Conservation (phyloP, 345 rosid genomes). For the Eucalyptus marginata region DNA sequence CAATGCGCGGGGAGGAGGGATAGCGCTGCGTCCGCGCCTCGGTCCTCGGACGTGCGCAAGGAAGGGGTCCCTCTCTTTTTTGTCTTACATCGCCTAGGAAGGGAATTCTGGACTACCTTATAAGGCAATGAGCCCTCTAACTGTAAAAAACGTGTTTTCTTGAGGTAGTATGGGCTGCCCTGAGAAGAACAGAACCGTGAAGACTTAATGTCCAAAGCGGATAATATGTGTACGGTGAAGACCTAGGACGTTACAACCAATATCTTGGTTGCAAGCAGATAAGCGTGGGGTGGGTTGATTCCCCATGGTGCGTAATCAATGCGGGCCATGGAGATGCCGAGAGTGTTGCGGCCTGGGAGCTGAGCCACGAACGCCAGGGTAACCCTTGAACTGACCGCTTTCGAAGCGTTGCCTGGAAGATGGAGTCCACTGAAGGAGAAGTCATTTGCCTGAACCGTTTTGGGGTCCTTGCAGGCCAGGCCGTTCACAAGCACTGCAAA, state of each 20-base stretch:
- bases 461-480: neutral
- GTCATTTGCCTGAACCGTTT: neutral
- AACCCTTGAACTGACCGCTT: neutral
- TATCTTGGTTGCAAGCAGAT: accelerated
- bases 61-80: no score
- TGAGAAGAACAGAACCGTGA: no score
- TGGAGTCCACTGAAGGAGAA: neutral
- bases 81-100: no score
- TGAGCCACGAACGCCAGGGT: neutral
- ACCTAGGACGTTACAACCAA: neutral
- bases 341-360: neutral
- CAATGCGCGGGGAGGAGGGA: no score
- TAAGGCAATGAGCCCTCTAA: no score
- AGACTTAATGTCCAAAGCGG: no score
- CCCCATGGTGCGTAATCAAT: neutral
- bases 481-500: neutral
- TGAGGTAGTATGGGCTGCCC: no score
- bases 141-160: no score
- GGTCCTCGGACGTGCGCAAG: no score
- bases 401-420: neutral
- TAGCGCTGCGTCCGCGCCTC: no score
- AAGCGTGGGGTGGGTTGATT: neutral
- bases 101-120: no score
- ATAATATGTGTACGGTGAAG: no score
- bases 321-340: neutral